Percentiles rank a stretch among this genome's conserved stretches.
phyloP scores from a whole-genome alignment of 768 basidiomycete species.

The Naematelia aurantialba region DNA sequence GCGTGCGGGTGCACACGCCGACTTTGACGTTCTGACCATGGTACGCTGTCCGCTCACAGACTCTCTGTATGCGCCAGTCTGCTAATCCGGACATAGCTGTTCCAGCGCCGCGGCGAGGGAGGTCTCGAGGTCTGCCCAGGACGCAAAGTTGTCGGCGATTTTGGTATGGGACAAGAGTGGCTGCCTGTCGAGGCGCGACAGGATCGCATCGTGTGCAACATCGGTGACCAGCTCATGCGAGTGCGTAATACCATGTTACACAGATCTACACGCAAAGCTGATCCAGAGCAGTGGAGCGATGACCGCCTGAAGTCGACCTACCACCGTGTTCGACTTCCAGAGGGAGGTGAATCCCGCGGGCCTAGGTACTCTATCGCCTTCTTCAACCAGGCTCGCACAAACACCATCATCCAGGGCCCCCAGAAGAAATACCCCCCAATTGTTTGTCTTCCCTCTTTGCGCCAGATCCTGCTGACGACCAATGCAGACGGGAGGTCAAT shows the following conservation, averaged over 20 bases:
- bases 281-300: slow-evolving; percentile 31
- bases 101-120: slow-evolving; percentile 40
- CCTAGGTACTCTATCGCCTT: slow-evolving; percentile 42
- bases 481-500: slow-evolving; percentile 34
- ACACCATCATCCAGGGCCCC: slow-evolving; percentile 40
- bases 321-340: slow-evolving; percentile 39
- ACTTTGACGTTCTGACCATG: slow-evolving; percentile 43
- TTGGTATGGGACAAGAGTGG: slow-evolving; percentile 40
- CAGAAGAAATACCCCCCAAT: slow-evolving; percentile 35
- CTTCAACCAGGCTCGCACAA: slow-evolving; percentile 42
- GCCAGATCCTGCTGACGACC: neutral
- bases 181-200: slow-evolving; percentile 23
- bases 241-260: slow-evolving; percentile 16
- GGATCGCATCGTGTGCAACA: slow-evolving; percentile 43
- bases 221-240: slow-evolving; percentile 34
- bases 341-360: slow-evolving; percentile 19
- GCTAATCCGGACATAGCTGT: slow-evolving; percentile 28
- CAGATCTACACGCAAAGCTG: neutral
- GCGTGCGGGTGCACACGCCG: slow-evolving; percentile 41
- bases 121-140: slow-evolving; percentile 46
- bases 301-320: slow-evolving; percentile 45
- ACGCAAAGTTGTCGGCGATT: slow-evolving; percentile 34
- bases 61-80: neutral
- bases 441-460: slow-evolving; percentile 5
- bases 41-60: slow-evolving; percentile 6